Evolutionary conservation across 2,329 filamentous ascomycete species (phyloP).

Genomic region (Metarhizium anisopliae): DNA sequence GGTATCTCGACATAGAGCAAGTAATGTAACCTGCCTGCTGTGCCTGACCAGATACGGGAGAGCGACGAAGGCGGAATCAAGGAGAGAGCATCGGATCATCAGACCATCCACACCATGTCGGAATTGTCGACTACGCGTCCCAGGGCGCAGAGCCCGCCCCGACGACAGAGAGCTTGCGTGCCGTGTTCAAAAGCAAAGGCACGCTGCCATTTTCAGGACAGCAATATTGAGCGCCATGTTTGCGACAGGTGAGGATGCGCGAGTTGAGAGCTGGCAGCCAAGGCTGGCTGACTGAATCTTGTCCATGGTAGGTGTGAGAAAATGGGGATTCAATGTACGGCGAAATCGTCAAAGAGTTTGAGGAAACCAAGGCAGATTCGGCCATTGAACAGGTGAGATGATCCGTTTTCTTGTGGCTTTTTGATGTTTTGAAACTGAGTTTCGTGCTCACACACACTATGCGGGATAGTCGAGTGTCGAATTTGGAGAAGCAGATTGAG

Average conservation of each 20-base stretch:
- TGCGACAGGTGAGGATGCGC: slow-evolving; percentile 18
- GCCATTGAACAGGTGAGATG: slow-evolving; percentile 14
- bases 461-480: no score
- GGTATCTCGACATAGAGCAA: background rate
- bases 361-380: slow-evolving; percentile 23
- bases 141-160: slow-evolving; percentile 17
- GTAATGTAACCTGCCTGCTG: background rate
- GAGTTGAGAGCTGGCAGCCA: background rate
- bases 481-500: no score
- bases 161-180: slow-evolving; percentile 21
- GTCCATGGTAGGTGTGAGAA: slow-evolving; percentile 3
- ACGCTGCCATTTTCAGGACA: slow-evolving; percentile 19
- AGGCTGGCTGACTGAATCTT: background rate
- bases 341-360: slow-evolving; percentile 19
- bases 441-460: no score
- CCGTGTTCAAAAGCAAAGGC: slow-evolving; percentile 19
- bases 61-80: background rate
- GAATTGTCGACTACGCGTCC: background rate
- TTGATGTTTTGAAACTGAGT: no score
- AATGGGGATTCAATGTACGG: slow-evolving; percentile 17
- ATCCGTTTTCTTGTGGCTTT: no score
- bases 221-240: slow-evolving; percentile 12
- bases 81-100: background rate
- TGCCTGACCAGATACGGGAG: background rate
- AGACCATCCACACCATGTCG: background rate